Evolutionary conservation across 208 protist genomes (phyloP).

Genomic region (Plasmodiophora brassicae): DNA sequence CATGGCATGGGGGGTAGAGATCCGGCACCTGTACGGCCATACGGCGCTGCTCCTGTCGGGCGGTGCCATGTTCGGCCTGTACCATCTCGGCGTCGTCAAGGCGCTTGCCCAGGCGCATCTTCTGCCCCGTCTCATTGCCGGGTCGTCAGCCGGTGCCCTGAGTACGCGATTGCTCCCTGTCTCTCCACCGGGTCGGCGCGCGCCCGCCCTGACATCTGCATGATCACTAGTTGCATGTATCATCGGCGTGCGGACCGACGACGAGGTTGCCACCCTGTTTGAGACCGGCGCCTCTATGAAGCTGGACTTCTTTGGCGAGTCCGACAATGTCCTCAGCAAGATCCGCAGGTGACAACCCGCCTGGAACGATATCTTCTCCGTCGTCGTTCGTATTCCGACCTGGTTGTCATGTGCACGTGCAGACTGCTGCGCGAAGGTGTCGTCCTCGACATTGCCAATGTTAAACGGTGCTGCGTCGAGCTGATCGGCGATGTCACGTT

Average conservation of each 20-base stretch:
- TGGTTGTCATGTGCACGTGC: too few species aligned
- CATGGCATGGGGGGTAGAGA: not conserved
- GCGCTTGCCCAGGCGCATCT: not conserved
- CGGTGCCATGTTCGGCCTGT: not conserved
- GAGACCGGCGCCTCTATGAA: not conserved
- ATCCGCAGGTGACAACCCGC: not conserved
- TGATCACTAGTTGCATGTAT: not conserved
- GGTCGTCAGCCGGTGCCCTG: constrained; percentile 11
- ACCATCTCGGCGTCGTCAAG: constrained; percentile 33
- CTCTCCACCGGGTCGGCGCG: too few species aligned
- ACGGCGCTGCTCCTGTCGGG: not conserved
- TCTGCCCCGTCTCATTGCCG: not conserved
- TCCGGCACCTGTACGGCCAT: not conserved
- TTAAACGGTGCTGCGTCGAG: not conserved
- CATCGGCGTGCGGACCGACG: not conserved
- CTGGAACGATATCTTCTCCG: too few species aligned
- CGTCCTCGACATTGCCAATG: not conserved
- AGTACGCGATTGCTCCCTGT: not conserved
- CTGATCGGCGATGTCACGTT: constrained; percentile 29
- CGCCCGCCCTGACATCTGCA: too few species aligned
- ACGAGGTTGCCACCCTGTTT: not conserved
- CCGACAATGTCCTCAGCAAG: not conserved
- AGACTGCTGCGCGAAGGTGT: not conserved
- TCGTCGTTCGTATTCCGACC: not conserved
- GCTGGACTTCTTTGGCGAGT: not conserved